Conservation (phyloP, 1,284 basidiomycete species). For the Takashimella tepidaria region DNA sequence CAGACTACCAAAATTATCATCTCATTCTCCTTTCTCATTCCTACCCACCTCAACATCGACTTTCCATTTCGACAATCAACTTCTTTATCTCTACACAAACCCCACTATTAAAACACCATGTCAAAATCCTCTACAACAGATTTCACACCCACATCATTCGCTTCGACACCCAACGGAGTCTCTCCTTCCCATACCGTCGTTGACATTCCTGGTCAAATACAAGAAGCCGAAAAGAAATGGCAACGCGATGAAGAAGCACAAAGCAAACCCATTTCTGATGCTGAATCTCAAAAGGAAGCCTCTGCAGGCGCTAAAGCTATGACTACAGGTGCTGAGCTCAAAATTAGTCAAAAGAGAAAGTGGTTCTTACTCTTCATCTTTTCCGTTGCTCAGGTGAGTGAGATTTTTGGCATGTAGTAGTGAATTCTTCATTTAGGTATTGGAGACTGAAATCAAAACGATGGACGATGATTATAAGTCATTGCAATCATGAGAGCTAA, state of each 20-base stretch:
- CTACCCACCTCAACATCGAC: too few species aligned
- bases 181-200: not conserved
- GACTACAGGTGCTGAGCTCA: not conserved
- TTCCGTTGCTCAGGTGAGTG: slow-evolving; percentile 12
- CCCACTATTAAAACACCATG: too few species aligned
- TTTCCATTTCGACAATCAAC: too few species aligned
- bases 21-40: too few species aligned
- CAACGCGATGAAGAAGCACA: not conserved
- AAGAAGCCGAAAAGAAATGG: not conserved
- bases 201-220: not conserved
- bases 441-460: too few species aligned
- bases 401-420: not conserved
- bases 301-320: too few species aligned
- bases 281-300: not conserved
- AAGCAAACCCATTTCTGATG: not conserved
- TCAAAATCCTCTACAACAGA: not conserved
- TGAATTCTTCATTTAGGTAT: not conserved
- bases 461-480: too few species aligned
- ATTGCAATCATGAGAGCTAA: not conserved
- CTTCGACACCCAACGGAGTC: not conserved
- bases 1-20: too few species aligned
- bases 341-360: slow-evolving; percentile 17
- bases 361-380: slow-evolving; percentile 28
- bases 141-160: not conserved
- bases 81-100: too few species aligned